Percentiles rank a stretch among this genome's conserved stretches.
phyloP scores from a whole-genome alignment of 331 rosid genomes.

The Malus hybrid region DNA sequence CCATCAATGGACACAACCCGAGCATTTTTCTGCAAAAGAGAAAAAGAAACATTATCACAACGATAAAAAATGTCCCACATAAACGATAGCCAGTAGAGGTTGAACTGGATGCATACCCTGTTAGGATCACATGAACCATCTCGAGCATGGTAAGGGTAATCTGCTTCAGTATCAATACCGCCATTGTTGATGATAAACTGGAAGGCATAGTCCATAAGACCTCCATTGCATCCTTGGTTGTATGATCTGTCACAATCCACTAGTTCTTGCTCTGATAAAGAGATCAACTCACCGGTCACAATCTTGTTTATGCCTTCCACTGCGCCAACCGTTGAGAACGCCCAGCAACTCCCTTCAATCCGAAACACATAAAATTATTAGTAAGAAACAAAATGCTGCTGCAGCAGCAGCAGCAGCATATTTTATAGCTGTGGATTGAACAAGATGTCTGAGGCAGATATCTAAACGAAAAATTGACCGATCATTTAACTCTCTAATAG shows the following conservation, averaged over 20 bases:
- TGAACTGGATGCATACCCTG: constrained; percentile 29
- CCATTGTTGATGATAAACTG: constrained; percentile 65
- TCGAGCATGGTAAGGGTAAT: constrained; percentile 61
- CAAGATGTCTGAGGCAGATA: too few species aligned
- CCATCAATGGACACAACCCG: constrained; percentile 64
- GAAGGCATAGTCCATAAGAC: constrained; percentile 88
- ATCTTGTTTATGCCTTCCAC: constrained; percentile 89
- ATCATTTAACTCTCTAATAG: too few species aligned
- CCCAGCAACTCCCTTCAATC: constrained; percentile 95
- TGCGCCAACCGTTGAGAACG: constrained; percentile 72
- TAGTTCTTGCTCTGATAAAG: constrained; percentile 81
- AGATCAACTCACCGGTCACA: constrained; percentile 48
- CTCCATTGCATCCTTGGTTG: constrained; percentile 93
- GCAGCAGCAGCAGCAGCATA: background rate
- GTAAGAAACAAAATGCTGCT: background rate
- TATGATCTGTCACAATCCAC: constrained; percentile 74
- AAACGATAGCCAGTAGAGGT: background rate
- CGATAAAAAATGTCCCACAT: background rate
- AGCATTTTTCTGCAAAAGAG: constrained; percentile 46
- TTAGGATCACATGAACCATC: constrained; percentile 57
- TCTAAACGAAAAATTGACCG: too few species aligned
- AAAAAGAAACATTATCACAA: background rate
- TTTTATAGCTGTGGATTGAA: too few species aligned
- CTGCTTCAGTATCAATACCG: constrained; percentile 76
- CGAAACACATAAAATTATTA: background rate